These are phyloP conservation scores for Clarireedia paspali DNA, from an alignment of 2,329 filamentous ascomycete species.

Conservation along the genomic window DNA sequence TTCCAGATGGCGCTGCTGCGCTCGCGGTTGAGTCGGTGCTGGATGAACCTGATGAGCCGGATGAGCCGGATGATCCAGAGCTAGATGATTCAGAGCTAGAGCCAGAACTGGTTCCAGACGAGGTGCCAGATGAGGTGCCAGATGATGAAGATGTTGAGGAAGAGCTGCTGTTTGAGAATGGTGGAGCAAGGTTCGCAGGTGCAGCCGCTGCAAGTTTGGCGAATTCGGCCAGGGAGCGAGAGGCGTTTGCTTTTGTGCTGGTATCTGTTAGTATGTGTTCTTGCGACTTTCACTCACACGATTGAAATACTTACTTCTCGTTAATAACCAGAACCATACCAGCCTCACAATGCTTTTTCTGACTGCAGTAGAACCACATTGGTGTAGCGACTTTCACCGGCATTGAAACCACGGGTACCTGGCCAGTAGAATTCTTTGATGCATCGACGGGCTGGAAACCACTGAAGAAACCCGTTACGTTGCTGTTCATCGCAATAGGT, in stretches of 20 bases:
- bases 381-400: constrained; percentile 61
- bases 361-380: constrained; percentile 73
- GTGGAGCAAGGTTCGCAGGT: constrained; percentile 34
- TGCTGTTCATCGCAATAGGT: constrained; percentile 45
- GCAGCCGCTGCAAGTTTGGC: constrained; percentile 31
- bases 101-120: not conserved
- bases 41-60: not conserved
- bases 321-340: constrained; percentile 37
- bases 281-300: not conserved
- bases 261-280: constrained; percentile 2
- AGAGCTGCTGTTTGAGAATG: constrained; percentile 5
- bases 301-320: constrained; percentile 40
- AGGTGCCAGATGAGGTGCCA: not conserved
- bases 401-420: constrained; percentile 63
- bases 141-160: constrained; percentile 2
- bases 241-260: constrained; percentile 38
- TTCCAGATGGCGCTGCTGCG: not conserved
- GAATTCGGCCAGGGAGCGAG: constrained; percentile 40
- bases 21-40: not conserved
- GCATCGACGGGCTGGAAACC: constrained; percentile 59
- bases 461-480: constrained; percentile 53
- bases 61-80: not conserved
- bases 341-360: constrained; percentile 62
- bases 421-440: constrained; percentile 35
- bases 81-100: not conserved